Base-by-base conservation (phyloP, 179 eudicot genomes). In the Beta lomatogona region DNA sequence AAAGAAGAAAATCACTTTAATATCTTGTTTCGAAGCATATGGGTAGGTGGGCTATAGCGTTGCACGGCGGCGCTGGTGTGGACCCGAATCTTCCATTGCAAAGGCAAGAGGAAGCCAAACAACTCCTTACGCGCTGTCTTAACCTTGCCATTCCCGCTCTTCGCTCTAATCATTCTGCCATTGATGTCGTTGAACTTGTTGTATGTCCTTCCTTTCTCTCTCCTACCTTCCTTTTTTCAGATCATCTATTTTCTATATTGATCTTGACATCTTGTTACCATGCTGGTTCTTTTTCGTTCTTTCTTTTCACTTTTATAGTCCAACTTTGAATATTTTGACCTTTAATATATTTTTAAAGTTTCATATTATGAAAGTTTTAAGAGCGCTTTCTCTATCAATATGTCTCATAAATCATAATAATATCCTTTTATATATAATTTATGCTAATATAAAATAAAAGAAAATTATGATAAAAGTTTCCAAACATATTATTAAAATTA, bases 31-130 rank as follows among this genome's bases (percentile, higher is more conserved):
- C 57, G 3, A 14, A 16, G 9, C 18, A 13, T 52, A 91, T 90
- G 97, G 95, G 88, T 16, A 90, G 88, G 61, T 93, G 97, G 97
- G 98, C 98, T 3, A 94, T 94, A 75, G 96, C 92, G 31, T 90
- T 94, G 44, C 98, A 94, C 85, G 97, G 98, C 21, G 98, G 97
- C 53, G 97, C 98, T 2, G 98, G 98, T 44, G 91, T 94, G 6
- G 98, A 91, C 83, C 97, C 97, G 5, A 91, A 86, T 53, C 97
- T 94, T 69, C 94, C 98, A 8, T 54, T 69, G 5, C 82, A 89
- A 28, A 89, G 91, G 11, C 97, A 93, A 85, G 93, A 90, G n/a
- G 79, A 85, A 55, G 97, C 98, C 78, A 93, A 91, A 85, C 83
- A 68, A 46, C 92, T 94, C 83, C 97, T 93, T 70, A 84, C 89